phyloP scores from a whole-genome alignment of 345 rosid species.

The Lepidium africanum region DNA sequence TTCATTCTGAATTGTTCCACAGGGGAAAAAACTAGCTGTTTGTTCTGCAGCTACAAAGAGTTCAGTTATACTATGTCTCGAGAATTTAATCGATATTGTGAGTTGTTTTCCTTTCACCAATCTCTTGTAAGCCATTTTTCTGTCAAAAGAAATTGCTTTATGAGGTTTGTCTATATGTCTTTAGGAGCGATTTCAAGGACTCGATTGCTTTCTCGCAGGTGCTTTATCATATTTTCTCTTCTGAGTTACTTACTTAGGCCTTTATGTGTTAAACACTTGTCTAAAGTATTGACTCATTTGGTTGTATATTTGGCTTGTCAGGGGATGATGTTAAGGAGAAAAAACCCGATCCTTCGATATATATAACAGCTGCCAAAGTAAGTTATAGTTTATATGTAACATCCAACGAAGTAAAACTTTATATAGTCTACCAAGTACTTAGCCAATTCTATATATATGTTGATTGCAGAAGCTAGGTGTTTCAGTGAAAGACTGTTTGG shows the following conservation, averaged over 20 bases:
- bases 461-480: conserved; percentile 63
- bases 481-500: conserved; percentile 69
- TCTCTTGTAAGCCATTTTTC: not conserved
- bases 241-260: not conserved
- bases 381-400: too few species aligned
- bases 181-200: conserved; percentile 77
- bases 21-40: conserved; percentile 81
- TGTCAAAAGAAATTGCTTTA: not conserved
- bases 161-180: conserved; percentile 1
- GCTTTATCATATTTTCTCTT: not conserved
- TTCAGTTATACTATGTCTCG: conserved; percentile 87
- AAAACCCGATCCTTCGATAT: conserved; percentile 89
- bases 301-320: conserved; percentile 12
- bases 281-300: not conserved
- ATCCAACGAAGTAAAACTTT: not conserved
- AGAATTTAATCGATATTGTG: conserved; percentile 77
- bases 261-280: not conserved
- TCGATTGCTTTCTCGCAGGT: conserved; percentile 98
- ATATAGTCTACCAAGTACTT: not conserved
- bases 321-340: conserved; percentile 98
- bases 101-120: conserved; percentile 2
- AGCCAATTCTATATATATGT: not conserved
- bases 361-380: conserved; percentile 75
- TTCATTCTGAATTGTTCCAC: not conserved
- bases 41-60: conserved; percentile 99